Conservation (phyloP, 768 basidiomycete genomes). For the Leccinum subgranulosum region DNA sequence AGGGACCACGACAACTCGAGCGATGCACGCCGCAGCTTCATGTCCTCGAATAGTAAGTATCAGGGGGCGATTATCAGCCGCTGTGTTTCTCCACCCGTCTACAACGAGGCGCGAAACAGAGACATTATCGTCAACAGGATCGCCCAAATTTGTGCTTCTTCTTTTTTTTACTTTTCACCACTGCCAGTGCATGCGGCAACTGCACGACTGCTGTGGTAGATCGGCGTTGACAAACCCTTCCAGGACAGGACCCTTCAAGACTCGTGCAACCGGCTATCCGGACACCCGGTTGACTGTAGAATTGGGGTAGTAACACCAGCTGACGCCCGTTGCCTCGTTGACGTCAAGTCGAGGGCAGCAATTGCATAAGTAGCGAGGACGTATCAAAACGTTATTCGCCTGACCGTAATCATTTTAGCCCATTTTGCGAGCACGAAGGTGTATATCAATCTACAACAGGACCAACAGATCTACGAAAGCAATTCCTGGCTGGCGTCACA, state of each 20-base stretch:
- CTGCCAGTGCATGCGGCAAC: not conserved
- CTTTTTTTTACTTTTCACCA: not conserved
- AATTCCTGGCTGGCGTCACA: not conserved
- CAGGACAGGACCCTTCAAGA: not conserved
- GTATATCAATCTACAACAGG: not conserved
- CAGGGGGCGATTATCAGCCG: not conserved
- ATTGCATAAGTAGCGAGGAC: not conserved
- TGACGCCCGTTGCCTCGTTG: not conserved
- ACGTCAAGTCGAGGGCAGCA: not conserved
- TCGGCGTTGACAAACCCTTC: not conserved
- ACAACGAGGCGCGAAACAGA: not conserved
- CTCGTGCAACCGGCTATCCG: not conserved
- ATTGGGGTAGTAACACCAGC: not conserved
- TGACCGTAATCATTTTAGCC: not conserved
- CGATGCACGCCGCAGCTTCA: slow-evolving; percentile 12
- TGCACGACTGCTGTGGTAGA: not conserved
- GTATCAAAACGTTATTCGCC: not conserved
- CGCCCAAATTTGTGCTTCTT: not conserved
- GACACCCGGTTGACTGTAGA: not conserved
- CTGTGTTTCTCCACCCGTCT: slow-evolving; percentile 1
- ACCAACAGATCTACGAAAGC: not conserved
- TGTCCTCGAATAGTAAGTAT: slow-evolving; percentile 1
- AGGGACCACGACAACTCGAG: slow-evolving; percentile 4
- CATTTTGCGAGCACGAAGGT: not conserved
- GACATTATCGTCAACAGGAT: not conserved